phyloP scores from a whole-genome alignment of 2,329 filamentous ascomycete genomes.

The Xylariaceae sp. region DNA sequence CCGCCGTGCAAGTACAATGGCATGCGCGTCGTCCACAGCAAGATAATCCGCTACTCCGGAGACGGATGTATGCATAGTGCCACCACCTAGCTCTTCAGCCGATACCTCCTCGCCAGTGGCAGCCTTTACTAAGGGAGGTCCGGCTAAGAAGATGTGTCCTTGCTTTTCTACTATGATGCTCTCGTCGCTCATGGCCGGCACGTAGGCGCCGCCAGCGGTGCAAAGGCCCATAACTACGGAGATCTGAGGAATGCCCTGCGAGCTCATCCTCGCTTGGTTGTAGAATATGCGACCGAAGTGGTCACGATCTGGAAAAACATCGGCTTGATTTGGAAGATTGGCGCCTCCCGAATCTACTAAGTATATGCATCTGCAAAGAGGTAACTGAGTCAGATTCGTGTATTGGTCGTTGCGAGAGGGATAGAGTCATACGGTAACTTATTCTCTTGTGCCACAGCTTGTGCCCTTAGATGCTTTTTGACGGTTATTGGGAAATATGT shows the following conservation, averaged over 20 bases:
- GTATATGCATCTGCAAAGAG: slow-evolving; percentile 69
- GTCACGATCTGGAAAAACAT: slow-evolving; percentile 91
- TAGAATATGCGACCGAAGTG: slow-evolving; percentile 98
- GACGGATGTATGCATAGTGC: slow-evolving; percentile 81
- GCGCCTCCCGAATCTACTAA: slow-evolving; percentile 94
- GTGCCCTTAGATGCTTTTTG: slow-evolving; percentile 92
- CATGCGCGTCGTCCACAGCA: slow-evolving; percentile 90
- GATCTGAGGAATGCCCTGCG: slow-evolving; percentile 84
- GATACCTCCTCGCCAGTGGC: slow-evolving; percentile 90
- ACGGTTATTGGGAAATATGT: slow-evolving; percentile 97
- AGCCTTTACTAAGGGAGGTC: slow-evolving; percentile 90
- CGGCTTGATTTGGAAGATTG: slow-evolving; percentile 89
- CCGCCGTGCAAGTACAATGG: slow-evolving; percentile 76
- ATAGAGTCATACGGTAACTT: slow-evolving; percentile 53
- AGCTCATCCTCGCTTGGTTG: slow-evolving; percentile 93
- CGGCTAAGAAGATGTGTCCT: slow-evolving; percentile 96
- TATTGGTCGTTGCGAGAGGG: background rate
- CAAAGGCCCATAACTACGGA: slow-evolving; percentile 96
- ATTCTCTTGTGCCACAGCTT: slow-evolving; percentile 88
- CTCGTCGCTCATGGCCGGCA: slow-evolving; percentile 96
- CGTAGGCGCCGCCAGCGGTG: slow-evolving; percentile 92
- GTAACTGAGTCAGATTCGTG: slow-evolving; percentile 7
- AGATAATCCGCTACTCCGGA: slow-evolving; percentile 95
- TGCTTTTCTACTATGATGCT: slow-evolving; percentile 94
- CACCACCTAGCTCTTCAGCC: slow-evolving; percentile 87